Conservation (phyloP, 176 grass and related monocot genomes). For the Zizania latifolia region DNA sequence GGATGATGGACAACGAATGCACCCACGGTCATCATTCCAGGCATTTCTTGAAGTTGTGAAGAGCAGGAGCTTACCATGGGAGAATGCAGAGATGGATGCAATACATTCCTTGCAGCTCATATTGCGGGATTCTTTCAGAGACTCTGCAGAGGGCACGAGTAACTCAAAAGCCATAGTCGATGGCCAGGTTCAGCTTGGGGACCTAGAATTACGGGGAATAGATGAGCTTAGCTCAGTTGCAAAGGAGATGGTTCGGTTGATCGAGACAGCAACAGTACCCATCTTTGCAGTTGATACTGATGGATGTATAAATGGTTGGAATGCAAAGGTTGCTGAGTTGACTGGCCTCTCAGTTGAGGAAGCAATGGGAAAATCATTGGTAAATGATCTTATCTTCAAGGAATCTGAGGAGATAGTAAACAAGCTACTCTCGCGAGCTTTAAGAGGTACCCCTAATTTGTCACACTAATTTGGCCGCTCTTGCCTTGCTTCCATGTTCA, state of each 20-base stretch:
- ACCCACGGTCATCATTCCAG: conserved; percentile 94
- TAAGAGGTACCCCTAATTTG: conserved; percentile 55
- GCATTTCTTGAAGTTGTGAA: conserved; percentile 97
- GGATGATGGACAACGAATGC: conserved; percentile 94
- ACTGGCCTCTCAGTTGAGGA: conserved; percentile 86
- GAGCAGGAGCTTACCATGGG: conserved; percentile 87
- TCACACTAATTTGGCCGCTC: conserved; percentile 25
- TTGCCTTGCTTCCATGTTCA: conserved; percentile 9
- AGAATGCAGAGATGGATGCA: conserved; percentile 95
- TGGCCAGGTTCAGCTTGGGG: conserved; percentile 52
- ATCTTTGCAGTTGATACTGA: conserved; percentile 89
- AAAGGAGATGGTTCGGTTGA: conserved; percentile 92
- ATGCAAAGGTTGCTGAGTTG: conserved; percentile 83
- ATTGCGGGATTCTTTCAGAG: conserved; percentile 71
- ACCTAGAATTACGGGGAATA: conserved; percentile 75
- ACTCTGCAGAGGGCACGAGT: conserved; percentile 49
- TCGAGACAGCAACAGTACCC: conserved; percentile 88
- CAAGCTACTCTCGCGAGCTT: conserved; percentile 64
- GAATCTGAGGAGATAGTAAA: conserved; percentile 64
- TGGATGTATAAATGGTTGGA: conserved; percentile 98
- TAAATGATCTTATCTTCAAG: conserved; percentile 83
- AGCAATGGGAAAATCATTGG: conserved; percentile 93
- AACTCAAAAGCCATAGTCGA: conserved; percentile 67
- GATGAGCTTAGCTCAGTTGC: conserved; percentile 90
- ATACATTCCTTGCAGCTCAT: conserved; percentile 98